Conservation (phyloP, 106 monocot genomes). For the Allium fistulosum region DNA sequence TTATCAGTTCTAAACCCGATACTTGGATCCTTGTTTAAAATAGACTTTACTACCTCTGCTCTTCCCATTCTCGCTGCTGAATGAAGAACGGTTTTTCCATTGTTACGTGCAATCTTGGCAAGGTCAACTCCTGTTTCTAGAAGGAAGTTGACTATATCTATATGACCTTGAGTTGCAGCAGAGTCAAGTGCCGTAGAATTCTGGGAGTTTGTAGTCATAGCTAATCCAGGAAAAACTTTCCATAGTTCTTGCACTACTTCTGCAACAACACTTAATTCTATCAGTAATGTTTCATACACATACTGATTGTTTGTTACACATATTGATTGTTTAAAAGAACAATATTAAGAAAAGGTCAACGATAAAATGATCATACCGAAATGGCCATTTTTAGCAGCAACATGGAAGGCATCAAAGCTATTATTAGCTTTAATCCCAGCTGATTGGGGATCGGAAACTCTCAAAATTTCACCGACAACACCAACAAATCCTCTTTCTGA, state of each 20-base stretch:
- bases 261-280: conserved; percentile 13
- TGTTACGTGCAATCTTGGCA: conserved; percentile 71
- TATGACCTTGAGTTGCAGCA: conserved; percentile 77
- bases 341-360: no score
- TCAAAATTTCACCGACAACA: conserved; percentile 31
- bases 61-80: conserved; percentile 82
- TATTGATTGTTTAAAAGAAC: no score
- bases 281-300: no score
- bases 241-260: conserved; percentile 61
- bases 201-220: conserved; percentile 69
- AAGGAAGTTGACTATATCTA: conserved; percentile 77
- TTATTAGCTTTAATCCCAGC: conserved; percentile 47
- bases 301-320: no score
- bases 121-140: conserved; percentile 67
- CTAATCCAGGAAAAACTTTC: conserved; percentile 37
- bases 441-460: conserved; percentile 22
- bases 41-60: conserved; percentile 57
- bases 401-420: conserved; percentile 40
- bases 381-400: conserved; percentile 48
- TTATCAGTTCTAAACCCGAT: conserved; percentile 56
- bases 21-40: conserved; percentile 57
- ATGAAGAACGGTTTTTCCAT: conserved; percentile 82
- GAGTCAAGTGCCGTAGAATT: conserved; percentile 83
- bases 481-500: conserved; percentile 35
- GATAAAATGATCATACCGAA: conserved; percentile 16